These are phyloP conservation scores for Lunularia cruciata DNA, from an alignment of 225 moss, liverwort and hornwort species.

Conservation along the genomic window DNA sequence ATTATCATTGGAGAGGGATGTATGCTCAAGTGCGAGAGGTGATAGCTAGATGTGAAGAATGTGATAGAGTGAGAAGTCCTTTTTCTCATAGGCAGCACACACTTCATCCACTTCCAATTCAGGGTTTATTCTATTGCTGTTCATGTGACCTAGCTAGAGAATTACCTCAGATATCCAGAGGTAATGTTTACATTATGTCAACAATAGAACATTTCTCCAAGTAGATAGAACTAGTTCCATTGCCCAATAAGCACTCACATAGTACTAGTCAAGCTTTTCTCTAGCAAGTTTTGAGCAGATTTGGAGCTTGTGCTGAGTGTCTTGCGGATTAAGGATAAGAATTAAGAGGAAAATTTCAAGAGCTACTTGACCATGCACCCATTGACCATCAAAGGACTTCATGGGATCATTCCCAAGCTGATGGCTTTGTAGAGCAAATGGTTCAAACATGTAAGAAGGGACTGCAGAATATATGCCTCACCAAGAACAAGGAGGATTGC, in stretches of 20 bases:
- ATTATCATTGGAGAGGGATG: neutral
- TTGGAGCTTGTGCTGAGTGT: conserved; percentile 2
- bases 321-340: neutral
- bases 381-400: neutral
- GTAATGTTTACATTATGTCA: neutral
- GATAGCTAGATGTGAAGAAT: conserved; percentile 9
- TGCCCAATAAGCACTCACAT: conserved; percentile 1
- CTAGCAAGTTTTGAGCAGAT: conserved; percentile 1
- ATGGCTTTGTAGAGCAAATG: neutral
- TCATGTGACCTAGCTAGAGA: conserved; percentile 15
- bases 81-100: neutral
- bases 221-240: conserved; percentile 1
- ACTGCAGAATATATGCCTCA: neutral
- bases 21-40: neutral
- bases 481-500: neutral
- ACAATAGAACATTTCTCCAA: conserved; percentile 18
- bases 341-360: conserved; percentile 1
- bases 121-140: neutral
- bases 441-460: conserved; percentile 5
- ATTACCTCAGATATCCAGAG: neutral
- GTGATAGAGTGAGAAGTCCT: conserved; percentile 6
- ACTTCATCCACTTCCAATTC: conserved; percentile 16
- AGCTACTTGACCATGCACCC: conserved; percentile 15
- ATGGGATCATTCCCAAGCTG: too few relatives aligned
- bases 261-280: conserved; percentile 12